Evolutionary conservation across 2,329 filamentous ascomycete genomes (phyloP), one percentile per base, ranked within the genome.

Genomic region (Stagonosporopsis cucurbitacearum): DNA sequence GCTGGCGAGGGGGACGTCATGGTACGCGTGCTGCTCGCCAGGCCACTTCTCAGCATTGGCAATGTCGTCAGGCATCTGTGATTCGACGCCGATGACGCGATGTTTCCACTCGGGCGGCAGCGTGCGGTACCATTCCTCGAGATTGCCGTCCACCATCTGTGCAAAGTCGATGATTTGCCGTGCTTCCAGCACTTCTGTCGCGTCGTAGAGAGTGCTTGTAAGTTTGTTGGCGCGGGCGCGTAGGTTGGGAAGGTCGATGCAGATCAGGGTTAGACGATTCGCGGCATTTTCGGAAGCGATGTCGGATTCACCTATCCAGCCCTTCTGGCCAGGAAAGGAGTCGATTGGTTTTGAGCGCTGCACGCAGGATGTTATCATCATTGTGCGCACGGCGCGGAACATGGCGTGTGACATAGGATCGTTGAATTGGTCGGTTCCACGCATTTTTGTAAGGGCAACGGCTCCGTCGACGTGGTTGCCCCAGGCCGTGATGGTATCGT

Each of bases 341-440:
- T 76, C 75, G 12, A 78, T 60, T 6, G 75, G 74, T 49, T 72
- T 75, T 5, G 70, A 74, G 23, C 72, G 69, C 59, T 77, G 75
- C 8, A 78, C 74, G 23, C 72, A 74, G 45, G 69, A 73, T 42
- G 74, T 77, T 28, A 78, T 74, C 75, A 78, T 78, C 69, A 76
- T 74, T 19, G 73, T 73, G 37, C 76, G 63, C 0, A 78, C 75
- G 28, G 76, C 75, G 37, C 74, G 73, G 53, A 78, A 78, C 3
- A 78, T 69, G 15, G 68, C 69, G 36, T 73, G 67, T 9, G 74
- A 76, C 56, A 71, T 67, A 7, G 70, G 68, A 40, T 74, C 67
- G 13, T 74, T 70, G 60, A 77, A 73, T 43, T 76, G 72, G n/a
- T 75, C 73, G 1, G 65, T 67, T 6, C 76, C 75, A 23, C 76